Evolutionary conservation across 2,329 filamentous ascomycete species (phyloP), one percentile per base, ranked within the genome.

Genomic region (Berkeleyomyces basicola): DNA sequence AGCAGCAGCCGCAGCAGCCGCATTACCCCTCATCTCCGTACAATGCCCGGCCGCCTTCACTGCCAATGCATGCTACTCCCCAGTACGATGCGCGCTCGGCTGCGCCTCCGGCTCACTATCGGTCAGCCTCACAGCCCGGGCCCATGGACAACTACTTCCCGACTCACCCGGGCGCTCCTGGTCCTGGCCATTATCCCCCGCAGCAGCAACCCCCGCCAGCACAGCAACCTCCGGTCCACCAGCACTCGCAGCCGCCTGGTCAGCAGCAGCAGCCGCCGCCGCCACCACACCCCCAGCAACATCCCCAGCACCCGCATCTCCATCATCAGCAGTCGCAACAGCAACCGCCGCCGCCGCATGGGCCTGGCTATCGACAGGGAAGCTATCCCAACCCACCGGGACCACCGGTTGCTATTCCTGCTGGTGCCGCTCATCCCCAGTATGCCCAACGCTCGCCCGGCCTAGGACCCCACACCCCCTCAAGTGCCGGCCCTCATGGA

Each of bases 331-430:
- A 77, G 61, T 72, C 76, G 55, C 72, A 72, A 58, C 73, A 76
- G 81, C 64, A 76, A 74, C 70, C 79, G 77, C 67, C 71, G 14
- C 31, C 16, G 4, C 11, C 33, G 74, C 7, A 78, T 76, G 64
- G 69, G 64, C 63, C 70, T 63, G 10, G 7, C 31, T 67, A 69
- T 65, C 75, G 75, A 65, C 72, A 73, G 10, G 70, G 67, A 59
- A 69, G 68, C 33, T 70, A 69, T 40, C 61, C 72, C 9, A 68
- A 79, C 64, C 77, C 77, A 53, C 78, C 80, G 66, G 78, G 77
- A 61, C 76, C 79, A 10, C 78, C 78, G 2, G 72, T 79, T 33
- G 74, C 72, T n/a, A 74, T 75, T 9, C 72, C 76, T 7, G 9
- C 31, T n/a, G 73, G 72, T 59, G 72, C 71, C 16, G 69, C 70